Evolutionary conservation across 2,329 filamentous ascomycete genomes (phyloP), one percentile per base, ranked within the genome.

Genomic region (Chaetomiaceae sp.): DNA sequence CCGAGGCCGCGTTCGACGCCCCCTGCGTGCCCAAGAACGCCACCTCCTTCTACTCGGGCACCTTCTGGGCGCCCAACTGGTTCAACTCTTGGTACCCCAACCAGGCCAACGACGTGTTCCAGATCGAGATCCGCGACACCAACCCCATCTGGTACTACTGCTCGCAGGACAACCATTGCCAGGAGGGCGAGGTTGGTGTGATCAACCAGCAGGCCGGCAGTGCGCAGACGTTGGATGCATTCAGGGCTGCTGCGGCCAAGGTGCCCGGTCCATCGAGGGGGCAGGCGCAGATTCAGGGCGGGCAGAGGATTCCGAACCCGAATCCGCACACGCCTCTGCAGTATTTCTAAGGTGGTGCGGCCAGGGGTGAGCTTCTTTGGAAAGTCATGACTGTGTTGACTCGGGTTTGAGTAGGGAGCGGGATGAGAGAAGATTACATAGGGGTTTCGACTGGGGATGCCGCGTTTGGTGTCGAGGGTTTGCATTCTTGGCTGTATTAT

Each of bases 131-230:
- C 15, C 61, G 70, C 56, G 67, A 75, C 59, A 67, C 74, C 60
- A 65, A 64, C 38, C 71, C 75, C 40, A 71, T 75, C 61, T 76
- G 73, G 73, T 74, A 71, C 64, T 74, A 74, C 66, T 74, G 72
- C 57, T 66, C 68, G 17, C 73, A 75, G 68, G 66, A 65, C 43
- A 63, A 63, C 58, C 76, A 79, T 61, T 80, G 77, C 69, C 70
- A 76, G 61, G 67, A 59, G 3, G 74, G 75, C 48, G 78, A 79
- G 76, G 69, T 71, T 1, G 75, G 72, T 4, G 71, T 74, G 22
- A 71, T 79, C 64, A 79, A 79, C 66, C 74, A 76, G 64, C 68
- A 71, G 63, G 72, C 74, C n/a, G 59, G 69, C 59, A 58, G 66
- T 23, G 61, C 64, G 55, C 68, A 69, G 56, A 75, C 68, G 42